A percentile compares a stretch with the other conserved stretches of the same genome.
phyloP scores from a whole-genome alignment of 371 early-diverging fungal species.

The Rhizomucor miehei region DNA sequence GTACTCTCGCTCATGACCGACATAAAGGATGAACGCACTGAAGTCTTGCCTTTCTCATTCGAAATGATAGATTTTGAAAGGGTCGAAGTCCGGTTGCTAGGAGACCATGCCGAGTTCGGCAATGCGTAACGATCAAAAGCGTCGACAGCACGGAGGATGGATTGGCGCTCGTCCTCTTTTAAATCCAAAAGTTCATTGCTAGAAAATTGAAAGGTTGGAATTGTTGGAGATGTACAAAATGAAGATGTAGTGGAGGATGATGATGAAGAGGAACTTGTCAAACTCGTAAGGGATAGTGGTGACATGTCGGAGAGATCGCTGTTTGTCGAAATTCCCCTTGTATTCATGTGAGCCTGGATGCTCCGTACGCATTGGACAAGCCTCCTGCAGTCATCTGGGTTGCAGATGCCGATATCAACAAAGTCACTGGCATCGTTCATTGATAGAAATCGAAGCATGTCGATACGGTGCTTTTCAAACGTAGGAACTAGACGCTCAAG shows the following conservation, averaged over 20 bases:
- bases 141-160: constrained; percentile 22
- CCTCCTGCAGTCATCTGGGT: constrained; percentile 23
- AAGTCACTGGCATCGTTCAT: constrained; percentile 26
- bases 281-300: too few species aligned
- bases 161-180: constrained; percentile 8
- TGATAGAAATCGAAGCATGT: constrained; percentile 18
- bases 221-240: background rate
- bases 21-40: constrained; percentile 13
- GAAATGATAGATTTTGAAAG: constrained; percentile 9
- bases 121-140: constrained; percentile 26
- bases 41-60: constrained; percentile 3
- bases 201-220: background rate
- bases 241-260: constrained; percentile 5
- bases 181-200: background rate
- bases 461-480: constrained; percentile 25
- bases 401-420: constrained; percentile 20
- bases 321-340: constrained; percentile 12
- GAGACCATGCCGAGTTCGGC: constrained; percentile 14
- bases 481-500: constrained; percentile 31
- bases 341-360: constrained; percentile 21
- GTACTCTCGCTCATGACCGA: constrained; percentile 10
- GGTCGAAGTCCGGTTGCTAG: constrained; percentile 9
- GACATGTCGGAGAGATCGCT: background rate
- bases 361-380: constrained; percentile 21
- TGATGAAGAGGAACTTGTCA: background rate